A percentile compares a stretch with the other conserved stretches of the same genome.
phyloP scores from a whole-genome alignment of 495 filamentous ascomycete species.

The Niebla homalea region DNA sequence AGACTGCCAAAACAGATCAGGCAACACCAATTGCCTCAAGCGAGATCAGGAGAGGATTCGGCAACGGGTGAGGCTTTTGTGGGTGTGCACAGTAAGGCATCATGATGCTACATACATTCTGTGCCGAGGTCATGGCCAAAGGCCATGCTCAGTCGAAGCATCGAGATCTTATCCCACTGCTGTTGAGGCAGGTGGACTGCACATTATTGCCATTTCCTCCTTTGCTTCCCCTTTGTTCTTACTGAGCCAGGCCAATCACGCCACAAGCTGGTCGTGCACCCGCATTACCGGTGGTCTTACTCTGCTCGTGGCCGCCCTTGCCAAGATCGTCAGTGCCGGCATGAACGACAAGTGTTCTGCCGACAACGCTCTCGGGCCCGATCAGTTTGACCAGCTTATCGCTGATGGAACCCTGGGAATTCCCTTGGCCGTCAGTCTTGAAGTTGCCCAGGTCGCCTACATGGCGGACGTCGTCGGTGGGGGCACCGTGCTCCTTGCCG shows the following conservation, averaged over 20 bases:
- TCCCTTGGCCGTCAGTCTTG: slow-evolving; percentile 83
- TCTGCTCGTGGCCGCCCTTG: slow-evolving; percentile 77
- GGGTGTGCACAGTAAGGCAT: too few species aligned
- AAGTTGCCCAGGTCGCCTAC: slow-evolving; percentile 97
- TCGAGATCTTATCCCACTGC: too few species aligned
- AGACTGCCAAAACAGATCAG: too few species aligned
- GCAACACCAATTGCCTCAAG: too few species aligned
- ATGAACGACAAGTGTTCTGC: slow-evolving; percentile 91
- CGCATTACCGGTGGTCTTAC: slow-evolving; percentile 95
- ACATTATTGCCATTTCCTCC: background rate
- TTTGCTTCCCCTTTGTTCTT: background rate
- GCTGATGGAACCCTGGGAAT: slow-evolving; percentile 57
- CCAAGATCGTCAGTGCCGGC: slow-evolving; percentile 91
- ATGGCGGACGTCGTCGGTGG: slow-evolving; percentile 68
- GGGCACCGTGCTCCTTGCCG: slow-evolving; percentile 82
- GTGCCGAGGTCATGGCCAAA: too few species aligned
- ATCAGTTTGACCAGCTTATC: slow-evolving; percentile 88
- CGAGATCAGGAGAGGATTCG: too few species aligned
- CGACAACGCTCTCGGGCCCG: slow-evolving; percentile 86
- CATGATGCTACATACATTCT: too few species aligned
- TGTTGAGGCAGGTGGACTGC: too few species aligned
- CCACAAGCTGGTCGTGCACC: slow-evolving; percentile 87
- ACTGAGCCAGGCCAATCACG: slow-evolving; percentile 21
- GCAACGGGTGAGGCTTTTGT: too few species aligned
- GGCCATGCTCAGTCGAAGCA: too few species aligned